Conservation (phyloP, 192 early-diverging fungal species). For the Chytriomyces sp. region DNA sequence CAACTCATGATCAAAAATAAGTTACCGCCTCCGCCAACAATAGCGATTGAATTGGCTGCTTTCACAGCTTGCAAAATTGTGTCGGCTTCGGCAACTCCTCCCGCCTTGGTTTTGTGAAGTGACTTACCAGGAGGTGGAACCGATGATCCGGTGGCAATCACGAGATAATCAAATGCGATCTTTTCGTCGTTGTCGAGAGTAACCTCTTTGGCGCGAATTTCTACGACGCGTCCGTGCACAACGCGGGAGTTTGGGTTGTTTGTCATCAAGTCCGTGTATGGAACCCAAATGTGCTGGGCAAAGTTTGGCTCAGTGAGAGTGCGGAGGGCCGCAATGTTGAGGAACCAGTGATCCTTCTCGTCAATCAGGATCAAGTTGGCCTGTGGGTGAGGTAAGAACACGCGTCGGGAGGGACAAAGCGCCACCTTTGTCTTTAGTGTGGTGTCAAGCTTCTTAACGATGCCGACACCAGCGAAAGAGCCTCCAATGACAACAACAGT, state of each 20-base stretch:
- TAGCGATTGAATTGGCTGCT: conserved; percentile 48
- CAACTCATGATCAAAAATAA: background rate
- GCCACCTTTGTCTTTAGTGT: background rate
- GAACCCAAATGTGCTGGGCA: conserved; percentile 32
- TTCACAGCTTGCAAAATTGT: conserved; percentile 42
- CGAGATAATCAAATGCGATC: conserved; percentile 65
- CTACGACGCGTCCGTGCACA: conserved; percentile 51
- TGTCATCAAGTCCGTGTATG: conserved; percentile 38
- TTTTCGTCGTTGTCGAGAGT: conserved; percentile 49
- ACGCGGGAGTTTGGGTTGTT: conserved; percentile 29
- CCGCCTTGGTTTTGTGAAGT: conserved; percentile 19
- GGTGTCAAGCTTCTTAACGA: background rate
- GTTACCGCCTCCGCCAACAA: conserved; percentile 68
- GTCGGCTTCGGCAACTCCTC: conserved; percentile 31
- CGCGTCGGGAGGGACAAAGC: background rate
- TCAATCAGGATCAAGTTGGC: conserved; percentile 16
- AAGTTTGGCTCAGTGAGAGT: conserved; percentile 20
- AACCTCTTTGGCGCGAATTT: conserved; percentile 35
- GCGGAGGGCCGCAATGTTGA: conserved; percentile 6
- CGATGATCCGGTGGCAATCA: conserved; percentile 62
- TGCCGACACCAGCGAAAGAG: conserved; percentile 3
- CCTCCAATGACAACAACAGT: conserved; percentile 4
- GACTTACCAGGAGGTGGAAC: conserved; percentile 54
- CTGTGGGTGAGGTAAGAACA: background rate
- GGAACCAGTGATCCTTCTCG: background rate